Percentiles rank a stretch among this genome's conserved stretches.
Evolutionary conservation across 73 alveolate species (phyloP).

Genomic region (Blepharisma japonicum): DNA sequence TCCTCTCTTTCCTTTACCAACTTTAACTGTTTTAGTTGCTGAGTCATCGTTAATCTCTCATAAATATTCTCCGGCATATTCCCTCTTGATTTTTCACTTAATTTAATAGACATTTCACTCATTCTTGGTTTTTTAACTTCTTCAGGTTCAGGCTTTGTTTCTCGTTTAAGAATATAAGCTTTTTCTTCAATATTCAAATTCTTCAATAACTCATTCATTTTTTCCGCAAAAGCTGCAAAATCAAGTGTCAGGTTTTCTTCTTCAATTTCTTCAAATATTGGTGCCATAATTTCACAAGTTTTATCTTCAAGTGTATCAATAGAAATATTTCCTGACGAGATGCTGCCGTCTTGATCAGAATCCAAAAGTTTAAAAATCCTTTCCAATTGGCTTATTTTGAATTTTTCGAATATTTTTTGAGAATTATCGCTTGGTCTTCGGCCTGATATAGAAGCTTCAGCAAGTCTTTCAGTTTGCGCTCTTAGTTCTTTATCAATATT

Average conservation of each 20-base stretch:
- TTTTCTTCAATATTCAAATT: neutral
- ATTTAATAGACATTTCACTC: neutral
- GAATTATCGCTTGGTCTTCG: neutral
- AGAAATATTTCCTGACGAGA: neutral
- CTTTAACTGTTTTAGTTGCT: neutral
- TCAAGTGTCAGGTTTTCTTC: neutral
- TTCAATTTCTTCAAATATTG: constrained; percentile 4
- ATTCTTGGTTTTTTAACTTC: constrained; percentile 7
- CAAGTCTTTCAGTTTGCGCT: neutral
- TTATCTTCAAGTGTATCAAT: neutral
- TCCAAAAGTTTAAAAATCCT: neutral
- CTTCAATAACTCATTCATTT: neutral
- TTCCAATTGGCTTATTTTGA: neutral
- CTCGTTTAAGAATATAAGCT: neutral
- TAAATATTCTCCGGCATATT: neutral
- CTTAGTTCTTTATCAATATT: neutral
- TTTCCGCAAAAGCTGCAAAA: neutral
- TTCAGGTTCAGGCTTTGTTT: neutral
- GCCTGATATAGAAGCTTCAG: neutral
- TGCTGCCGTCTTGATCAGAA: constrained; percentile 20
- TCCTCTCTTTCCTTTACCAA: neutral
- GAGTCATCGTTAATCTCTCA: neutral
- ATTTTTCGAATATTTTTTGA: constrained; percentile 18
- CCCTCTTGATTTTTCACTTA: neutral
- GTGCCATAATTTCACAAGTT: neutral